A percentile compares a stretch with the other conserved stretches of the same genome.
phyloP scores from a whole-genome alignment of 345 rosid genomes.

The Triadica sebifera region DNA sequence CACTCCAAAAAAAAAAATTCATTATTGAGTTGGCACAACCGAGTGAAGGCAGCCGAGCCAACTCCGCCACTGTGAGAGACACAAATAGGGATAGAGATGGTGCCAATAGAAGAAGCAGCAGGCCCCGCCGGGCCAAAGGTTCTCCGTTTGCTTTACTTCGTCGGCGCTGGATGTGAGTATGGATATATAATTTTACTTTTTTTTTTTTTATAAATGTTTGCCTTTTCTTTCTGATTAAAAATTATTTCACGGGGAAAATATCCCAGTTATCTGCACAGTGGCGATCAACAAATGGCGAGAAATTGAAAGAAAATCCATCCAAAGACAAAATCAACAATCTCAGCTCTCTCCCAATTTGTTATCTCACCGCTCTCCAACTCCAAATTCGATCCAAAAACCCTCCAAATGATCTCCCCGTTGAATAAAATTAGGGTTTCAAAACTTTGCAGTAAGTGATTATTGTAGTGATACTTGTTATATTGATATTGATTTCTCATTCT shows the following conservation, averaged over 20 bases:
- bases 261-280: conserved; percentile 49
- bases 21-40: too few relatives aligned
- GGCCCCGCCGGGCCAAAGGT: conserved; percentile 69
- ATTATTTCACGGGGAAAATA: not conserved
- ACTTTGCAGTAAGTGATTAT: not conserved
- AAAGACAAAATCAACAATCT: conserved; percentile 35
- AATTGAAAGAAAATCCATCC: conserved; percentile 49
- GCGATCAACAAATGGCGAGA: conserved; percentile 78
- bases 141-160: conserved; percentile 54
- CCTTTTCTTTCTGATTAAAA: too few relatives aligned
- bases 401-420: conserved; percentile 37
- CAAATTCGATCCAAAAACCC: conserved; percentile 37
- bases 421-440: not conserved
- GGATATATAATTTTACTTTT: not conserved
- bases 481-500: not conserved
- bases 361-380: conserved; percentile 19
- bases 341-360: conserved; percentile 26
- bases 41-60: too few relatives aligned
- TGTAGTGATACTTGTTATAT: not conserved
- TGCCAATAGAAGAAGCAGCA: conserved; percentile 47
- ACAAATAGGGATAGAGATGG: not conserved
- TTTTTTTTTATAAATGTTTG: not conserved
- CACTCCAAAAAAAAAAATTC: too few relatives aligned
- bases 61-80: too few relatives aligned
- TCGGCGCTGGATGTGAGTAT: conserved; percentile 73